Evolutionary conservation across 495 filamentous ascomycete genomes (phyloP), one percentile per base, ranked within the genome.

Genomic region (Hypoxylon crocopeplum): DNA sequence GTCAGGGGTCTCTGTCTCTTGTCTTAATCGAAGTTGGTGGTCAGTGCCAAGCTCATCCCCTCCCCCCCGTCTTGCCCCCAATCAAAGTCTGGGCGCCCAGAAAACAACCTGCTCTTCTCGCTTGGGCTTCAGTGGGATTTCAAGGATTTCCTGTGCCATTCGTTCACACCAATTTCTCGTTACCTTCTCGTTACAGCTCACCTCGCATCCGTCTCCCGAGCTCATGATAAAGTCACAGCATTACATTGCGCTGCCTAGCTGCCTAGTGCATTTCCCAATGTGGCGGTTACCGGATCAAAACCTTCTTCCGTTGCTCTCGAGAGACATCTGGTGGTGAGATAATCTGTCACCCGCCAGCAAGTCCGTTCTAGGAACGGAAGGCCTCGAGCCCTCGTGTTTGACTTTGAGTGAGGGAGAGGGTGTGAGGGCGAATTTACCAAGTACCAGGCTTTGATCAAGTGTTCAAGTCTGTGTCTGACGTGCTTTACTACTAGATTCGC

Each of bases 141-240:
- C 48, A 48, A 44, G 53, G 61, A 40, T 55, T 55, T 52, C 52
- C 52, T 48, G 36, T 62, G 51, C 52, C 33, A 33, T 51, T 37
- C 42, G 19, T 47, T 37, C 62, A 66, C 62, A 61, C 52, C 56
- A 20, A 48, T 52, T 56, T 60, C 32, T 61, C 62, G 62, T 66
- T 66, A 66, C 62, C 62, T 66, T 66, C 62, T 66, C 62, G 62
- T 66, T 66, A 66, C 62, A 59, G 62, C 19, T 47, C 51, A 27
- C 16, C 32, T 60, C 56, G 51, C 51, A 66, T 56, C 48, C 27
- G 38, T 53, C 48, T 66, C 46, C 50, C 45, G 46, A n/a, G 34
- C 62, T 61, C 47, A 56, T 53, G 62, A 66, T 66, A 66, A 64
- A 66, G 62, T 57, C 51, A 61, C 50, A 61, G 51, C 62, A 56